phyloP scores from a whole-genome alignment of 2,329 filamentous ascomycete species.

The Magnaporthiopsis poae region DNA sequence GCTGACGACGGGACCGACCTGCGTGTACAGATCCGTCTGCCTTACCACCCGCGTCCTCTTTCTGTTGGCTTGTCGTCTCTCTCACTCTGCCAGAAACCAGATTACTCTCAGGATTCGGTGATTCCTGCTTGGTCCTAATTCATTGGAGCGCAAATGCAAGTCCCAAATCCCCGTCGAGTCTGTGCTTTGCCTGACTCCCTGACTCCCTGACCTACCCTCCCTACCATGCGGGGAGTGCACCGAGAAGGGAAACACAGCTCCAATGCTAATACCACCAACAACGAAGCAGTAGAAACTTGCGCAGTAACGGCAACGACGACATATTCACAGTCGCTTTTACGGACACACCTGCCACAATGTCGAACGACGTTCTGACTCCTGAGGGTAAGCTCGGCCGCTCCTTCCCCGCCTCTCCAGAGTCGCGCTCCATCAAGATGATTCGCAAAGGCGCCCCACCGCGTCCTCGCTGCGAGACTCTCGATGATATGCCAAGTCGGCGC shows the following conservation, averaged over 20 bases:
- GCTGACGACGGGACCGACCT: background rate
- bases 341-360: slow-evolving; percentile 15
- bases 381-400: slow-evolving; percentile 26
- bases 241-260: background rate
- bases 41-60: background rate
- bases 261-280: background rate
- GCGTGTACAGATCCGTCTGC: background rate
- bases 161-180: background rate
- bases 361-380: slow-evolving; percentile 23
- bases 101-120: background rate
- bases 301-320: background rate
- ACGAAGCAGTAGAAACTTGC: background rate
- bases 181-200: background rate
- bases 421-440: background rate
- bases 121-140: background rate
- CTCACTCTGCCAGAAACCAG: background rate
- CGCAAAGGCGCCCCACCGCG: background rate
- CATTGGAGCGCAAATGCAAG: background rate
- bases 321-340: background rate
- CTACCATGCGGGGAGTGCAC: background rate
- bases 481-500: background rate
- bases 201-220: too few relatives aligned
- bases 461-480: background rate
- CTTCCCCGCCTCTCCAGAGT: background rate
- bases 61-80: background rate